Percentiles rank a stretch among this genome's conserved stretches.
These are phyloP conservation scores for Tricholoma sp. DNA, from an alignment of 768 basidiomycete species.

Conservation along the genomic window DNA sequence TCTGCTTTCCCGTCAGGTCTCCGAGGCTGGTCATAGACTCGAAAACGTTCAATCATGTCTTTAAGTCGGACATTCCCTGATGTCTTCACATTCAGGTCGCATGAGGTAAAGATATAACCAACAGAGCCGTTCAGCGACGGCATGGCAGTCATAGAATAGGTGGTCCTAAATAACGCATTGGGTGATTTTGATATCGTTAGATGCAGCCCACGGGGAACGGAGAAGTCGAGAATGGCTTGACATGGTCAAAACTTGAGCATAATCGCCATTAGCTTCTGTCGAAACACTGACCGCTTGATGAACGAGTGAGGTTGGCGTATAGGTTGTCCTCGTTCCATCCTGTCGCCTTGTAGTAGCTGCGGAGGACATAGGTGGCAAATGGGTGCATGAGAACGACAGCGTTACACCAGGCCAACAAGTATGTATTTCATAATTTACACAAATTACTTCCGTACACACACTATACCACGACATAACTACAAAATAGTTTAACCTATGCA, in stretches of 20 bases:
- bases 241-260: slow-evolving; percentile 3
- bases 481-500: too few species aligned
- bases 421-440: neutral
- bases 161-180: slow-evolving; percentile 83
- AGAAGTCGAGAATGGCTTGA: slow-evolving; percentile 87
- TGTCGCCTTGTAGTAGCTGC: slow-evolving; percentile 86
- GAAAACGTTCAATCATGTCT: slow-evolving; percentile 86
- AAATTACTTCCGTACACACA: neutral
- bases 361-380: slow-evolving; percentile 83
- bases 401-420: neutral
- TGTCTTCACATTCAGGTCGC: slow-evolving; percentile 65
- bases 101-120: slow-evolving; percentile 91
- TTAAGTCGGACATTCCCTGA: slow-evolving; percentile 77
- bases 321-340: slow-evolving; percentile 98
- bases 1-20: slow-evolving; percentile 75
- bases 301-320: slow-evolving; percentile 84
- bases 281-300: slow-evolving; percentile 65
- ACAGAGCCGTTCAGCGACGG: slow-evolving; percentile 90
- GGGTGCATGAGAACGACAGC: slow-evolving; percentile 59
- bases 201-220: slow-evolving; percentile 75
- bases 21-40: slow-evolving; percentile 75
- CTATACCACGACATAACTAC: too few species aligned
- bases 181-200: slow-evolving; percentile 85
- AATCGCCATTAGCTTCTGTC: neutral
- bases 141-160: slow-evolving; percentile 89